Evolutionary conservation across 495 filamentous ascomycete species (phyloP), one percentile per base, ranked within the genome.

Genomic region (Amorphotheca resinae): DNA sequence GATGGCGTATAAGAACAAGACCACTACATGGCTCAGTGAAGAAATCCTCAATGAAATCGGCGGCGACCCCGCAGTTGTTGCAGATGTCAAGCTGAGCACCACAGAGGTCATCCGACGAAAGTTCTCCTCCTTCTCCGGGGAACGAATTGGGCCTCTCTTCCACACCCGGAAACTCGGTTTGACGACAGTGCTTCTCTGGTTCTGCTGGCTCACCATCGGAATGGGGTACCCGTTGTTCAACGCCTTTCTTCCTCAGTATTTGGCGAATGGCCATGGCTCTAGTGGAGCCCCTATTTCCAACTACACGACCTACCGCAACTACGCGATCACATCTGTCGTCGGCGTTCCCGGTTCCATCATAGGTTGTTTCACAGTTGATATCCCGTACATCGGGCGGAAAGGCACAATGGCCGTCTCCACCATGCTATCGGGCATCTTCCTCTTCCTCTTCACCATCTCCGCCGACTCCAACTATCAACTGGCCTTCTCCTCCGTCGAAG

Each of bases 161-260:
- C 56, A 55, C 35, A 65, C 14, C 36, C 62, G 57, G 35, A 64
- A 66, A 47, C 64, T 76, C 17, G 68, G 64, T 42, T 50, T 64
- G 15, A 64, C 67, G 23, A 75, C 73, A 0, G 46, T 56, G 4
- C 50, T 75, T n/a, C 68, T 77, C 26, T 77, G 73, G 73, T 72
- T 74, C 46, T 66, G 65, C 46, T 77, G 67, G 68, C 61, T 62
- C 0, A 68, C 67, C 16, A 73, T 73, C 46, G 69, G 69, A 31
- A 62, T 73, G 59, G 70, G 68, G 11, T 88, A 80, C 52, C 84
- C 84, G 1, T 62, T 91, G 0, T 91, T 87, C 65, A 89, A 88
- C 59, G 80, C 82, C 37, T 91, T 91, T 54, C 70, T 89, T 3
- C 84, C 84, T 1, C 84, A 80, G 52, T 86, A 85, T 54, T 80